A percentile compares a stretch with the other conserved stretches of the same genome.
Evolutionary conservation across 148 eudicot genomes (phyloP).

Genomic region (Fallopia convolvulus): DNA sequence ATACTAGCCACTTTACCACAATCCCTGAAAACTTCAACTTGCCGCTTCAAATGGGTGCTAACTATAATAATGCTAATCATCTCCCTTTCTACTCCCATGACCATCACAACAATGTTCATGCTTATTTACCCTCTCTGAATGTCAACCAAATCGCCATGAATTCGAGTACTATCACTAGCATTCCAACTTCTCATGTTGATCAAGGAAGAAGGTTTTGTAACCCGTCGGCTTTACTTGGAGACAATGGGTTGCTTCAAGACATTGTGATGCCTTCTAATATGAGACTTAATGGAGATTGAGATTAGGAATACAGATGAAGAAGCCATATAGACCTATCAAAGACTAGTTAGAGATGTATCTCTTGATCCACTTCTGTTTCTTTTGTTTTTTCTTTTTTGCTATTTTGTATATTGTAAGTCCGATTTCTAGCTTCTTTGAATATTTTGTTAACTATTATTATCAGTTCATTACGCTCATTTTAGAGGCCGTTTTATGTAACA

Average conservation of each 20-base stretch:
- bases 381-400: neutral
- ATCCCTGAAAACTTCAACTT: conserved; percentile 11
- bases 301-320: neutral
- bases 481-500: neutral
- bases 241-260: conserved; percentile 62
- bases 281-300: neutral
- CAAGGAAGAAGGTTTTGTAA: conserved; percentile 18
- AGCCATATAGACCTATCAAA: neutral
- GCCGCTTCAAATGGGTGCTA: conserved; percentile 15
- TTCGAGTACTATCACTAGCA: conserved; percentile 2
- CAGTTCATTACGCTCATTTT: neutral
- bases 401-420: neutral
- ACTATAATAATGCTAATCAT: conserved; percentile 10
- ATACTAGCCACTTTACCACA: neutral
- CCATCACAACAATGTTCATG: neutral
- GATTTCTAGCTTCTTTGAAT: neutral
- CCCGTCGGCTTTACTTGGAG: conserved; percentile 25
- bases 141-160: neutral
- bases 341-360: neutral
- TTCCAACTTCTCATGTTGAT: conserved; percentile 12
- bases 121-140: neutral
- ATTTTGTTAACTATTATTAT: neutral
- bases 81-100: conserved; percentile 15
- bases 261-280: conserved; percentile 27
- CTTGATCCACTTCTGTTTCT: neutral